Evolutionary conservation across 108 stramenopile genomes (phyloP).

Genomic region (Conticribra weissflogii): DNA sequence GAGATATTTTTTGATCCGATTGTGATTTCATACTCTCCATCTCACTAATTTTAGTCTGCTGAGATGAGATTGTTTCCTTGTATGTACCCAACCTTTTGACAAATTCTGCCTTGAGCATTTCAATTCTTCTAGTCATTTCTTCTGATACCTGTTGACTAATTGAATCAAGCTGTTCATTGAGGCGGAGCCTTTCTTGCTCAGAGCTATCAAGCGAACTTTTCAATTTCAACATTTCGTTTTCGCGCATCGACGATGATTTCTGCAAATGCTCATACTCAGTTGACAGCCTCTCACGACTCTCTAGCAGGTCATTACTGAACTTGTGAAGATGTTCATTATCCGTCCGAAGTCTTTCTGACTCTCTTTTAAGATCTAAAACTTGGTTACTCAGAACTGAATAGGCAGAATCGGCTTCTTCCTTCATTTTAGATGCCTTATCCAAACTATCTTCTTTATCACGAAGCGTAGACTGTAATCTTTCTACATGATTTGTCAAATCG

Average conservation of each 20-base stretch:
- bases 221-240: constrained; percentile 21
- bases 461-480: too few relatives aligned
- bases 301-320: neutral
- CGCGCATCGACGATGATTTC: constrained; percentile 4
- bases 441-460: too few relatives aligned
- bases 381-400: constrained; percentile 5
- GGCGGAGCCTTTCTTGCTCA: constrained; percentile 20
- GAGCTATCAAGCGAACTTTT: constrained; percentile 12
- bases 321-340: too few relatives aligned
- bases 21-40: constrained; percentile 13
- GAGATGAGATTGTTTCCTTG: constrained; percentile 10
- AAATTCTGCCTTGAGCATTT: constrained; percentile 24
- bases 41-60: constrained; percentile 1
- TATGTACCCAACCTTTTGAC: constrained; percentile 15
- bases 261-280: constrained; percentile 11
- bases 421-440: too few relatives aligned
- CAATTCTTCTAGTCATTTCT: constrained; percentile 39
- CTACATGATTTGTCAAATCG: too few relatives aligned
- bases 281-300: constrained; percentile 1
- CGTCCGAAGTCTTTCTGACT: constrained; percentile 12
- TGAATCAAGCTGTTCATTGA: constrained; percentile 23
- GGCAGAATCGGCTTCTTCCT: too few relatives aligned
- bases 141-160: constrained; percentile 29
- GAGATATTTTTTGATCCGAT: constrained; percentile 4
- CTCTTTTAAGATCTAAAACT: constrained; percentile 10